phyloP scores from a whole-genome alignment of 495 filamentous ascomycete species.

The Hypomontagnella monticulosa region DNA sequence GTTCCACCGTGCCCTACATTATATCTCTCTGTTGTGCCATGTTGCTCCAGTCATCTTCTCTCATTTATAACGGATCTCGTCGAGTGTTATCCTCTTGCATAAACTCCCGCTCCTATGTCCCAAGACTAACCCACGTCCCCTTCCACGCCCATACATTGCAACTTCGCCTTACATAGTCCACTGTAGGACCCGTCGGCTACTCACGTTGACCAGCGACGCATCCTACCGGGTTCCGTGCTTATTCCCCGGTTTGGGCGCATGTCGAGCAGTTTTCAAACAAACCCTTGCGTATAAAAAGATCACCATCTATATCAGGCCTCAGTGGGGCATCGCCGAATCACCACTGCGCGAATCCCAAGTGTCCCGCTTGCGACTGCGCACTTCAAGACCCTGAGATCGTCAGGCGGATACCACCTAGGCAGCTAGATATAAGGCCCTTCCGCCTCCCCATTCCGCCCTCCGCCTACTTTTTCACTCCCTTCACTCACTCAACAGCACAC shows the following conservation, averaged over 20 bases:
- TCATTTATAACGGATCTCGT: constrained; percentile 47
- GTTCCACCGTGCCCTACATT: constrained; percentile 40
- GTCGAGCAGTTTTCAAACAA: constrained; percentile 44
- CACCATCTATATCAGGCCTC: constrained; percentile 44
- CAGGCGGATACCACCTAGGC: constrained; percentile 21
- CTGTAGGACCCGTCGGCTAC: constrained; percentile 33
- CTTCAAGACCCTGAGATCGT: constrained; percentile 40
- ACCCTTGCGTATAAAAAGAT: constrained; percentile 42
- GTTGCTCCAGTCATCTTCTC: constrained; percentile 45
- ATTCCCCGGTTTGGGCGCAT: constrained; percentile 41
- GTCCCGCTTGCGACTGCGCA: constrained; percentile 40
- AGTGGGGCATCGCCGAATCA: constrained; percentile 40
- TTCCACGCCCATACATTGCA: constrained; percentile 27
- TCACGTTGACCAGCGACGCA: constrained; percentile 25
- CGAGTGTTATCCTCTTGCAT: constrained; percentile 34
- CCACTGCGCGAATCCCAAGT: constrained; percentile 35
- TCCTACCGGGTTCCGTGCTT: constrained; percentile 36
- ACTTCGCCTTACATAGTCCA: constrained; percentile 36
- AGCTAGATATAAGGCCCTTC: constrained; percentile 40
- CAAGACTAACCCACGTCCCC: constrained; percentile 18
- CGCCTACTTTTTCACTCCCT: constrained; percentile 5
- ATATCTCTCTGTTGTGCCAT: constrained; percentile 47
- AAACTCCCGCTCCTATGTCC: constrained; percentile 36
- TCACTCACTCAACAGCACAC: constrained; percentile 27
- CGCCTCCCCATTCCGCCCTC: constrained; percentile 10